Evolutionary conservation across 2,329 filamentous ascomycete genomes (phyloP).

Genomic region (Colletotrichum eleusines): DNA sequence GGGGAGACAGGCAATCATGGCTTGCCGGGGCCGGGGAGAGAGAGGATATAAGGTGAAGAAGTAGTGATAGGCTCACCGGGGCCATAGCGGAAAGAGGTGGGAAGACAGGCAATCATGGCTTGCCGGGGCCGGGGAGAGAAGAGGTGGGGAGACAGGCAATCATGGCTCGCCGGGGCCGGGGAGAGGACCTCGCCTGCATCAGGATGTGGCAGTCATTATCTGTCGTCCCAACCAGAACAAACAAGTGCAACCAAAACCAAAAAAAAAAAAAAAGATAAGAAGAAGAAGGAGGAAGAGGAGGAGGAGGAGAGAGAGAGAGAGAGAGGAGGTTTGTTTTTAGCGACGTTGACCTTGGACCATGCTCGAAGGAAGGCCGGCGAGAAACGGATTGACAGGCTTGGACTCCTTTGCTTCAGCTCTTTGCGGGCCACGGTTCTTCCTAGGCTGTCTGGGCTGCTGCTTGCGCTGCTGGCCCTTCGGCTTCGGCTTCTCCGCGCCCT

Average conservation of each 20-base stretch:
- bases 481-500: background rate
- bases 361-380: too few species aligned
- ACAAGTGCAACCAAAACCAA: background rate
- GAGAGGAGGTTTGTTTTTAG: background rate
- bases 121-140: background rate
- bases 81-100: background rate
- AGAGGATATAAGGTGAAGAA: background rate
- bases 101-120: background rate
- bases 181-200: background rate
- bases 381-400: slow-evolving; percentile 1
- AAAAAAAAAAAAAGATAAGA: background rate
- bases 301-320: too few species aligned
- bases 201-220: background rate
- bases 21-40: background rate
- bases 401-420: background rate
- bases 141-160: background rate
- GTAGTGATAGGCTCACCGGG: background rate
- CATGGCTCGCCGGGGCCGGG: background rate
- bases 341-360: background rate
- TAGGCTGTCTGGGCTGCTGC: slow-evolving; percentile 2
- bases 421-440: background rate
- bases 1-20: background rate
- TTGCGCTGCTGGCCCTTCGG: background rate
- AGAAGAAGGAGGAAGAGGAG: background rate
- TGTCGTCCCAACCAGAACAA: slow-evolving; percentile 2